phyloP scores from a whole-genome alignment of 371 early-diverging fungal species.

The Zopfochytrium polystomum region DNA sequence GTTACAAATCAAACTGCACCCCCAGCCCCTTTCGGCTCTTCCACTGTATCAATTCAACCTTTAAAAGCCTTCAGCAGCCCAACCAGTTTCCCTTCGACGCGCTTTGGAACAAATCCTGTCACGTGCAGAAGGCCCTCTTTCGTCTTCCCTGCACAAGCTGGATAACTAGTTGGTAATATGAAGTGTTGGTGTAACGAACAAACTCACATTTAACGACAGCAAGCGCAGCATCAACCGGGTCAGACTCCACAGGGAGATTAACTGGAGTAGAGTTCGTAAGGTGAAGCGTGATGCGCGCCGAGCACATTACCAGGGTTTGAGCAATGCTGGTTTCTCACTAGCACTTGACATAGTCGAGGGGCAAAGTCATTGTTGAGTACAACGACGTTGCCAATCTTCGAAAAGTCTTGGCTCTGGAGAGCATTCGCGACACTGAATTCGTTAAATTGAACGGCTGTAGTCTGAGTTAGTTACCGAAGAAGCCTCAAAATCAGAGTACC shows the following conservation, averaged over 20 bases:
- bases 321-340: constrained; percentile 39
- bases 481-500: constrained; percentile 15
- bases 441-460: constrained; percentile 43
- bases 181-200: neutral
- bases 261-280: constrained; percentile 12
- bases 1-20: too few species aligned
- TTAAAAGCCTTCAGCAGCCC: constrained; percentile 42
- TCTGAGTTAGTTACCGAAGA: neutral
- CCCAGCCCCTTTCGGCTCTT: too few species aligned
- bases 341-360: constrained; percentile 39
- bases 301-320: constrained; percentile 29
- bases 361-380: constrained; percentile 40
- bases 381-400: constrained; percentile 40
- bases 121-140: constrained; percentile 33
- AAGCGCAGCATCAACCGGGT: constrained; percentile 50
- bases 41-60: too few species aligned
- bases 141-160: constrained; percentile 35
- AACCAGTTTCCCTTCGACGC: constrained; percentile 45
- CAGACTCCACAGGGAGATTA: constrained; percentile 34
- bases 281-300: neutral
- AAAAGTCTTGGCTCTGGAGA: constrained; percentile 30
- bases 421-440: constrained; percentile 49
- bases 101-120: constrained; percentile 34
- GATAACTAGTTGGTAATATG: neutral
- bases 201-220: constrained; percentile 44